Base-by-base conservation (phyloP, 2,329 filamentous ascomycete species). In the Coniella vitis region DNA sequence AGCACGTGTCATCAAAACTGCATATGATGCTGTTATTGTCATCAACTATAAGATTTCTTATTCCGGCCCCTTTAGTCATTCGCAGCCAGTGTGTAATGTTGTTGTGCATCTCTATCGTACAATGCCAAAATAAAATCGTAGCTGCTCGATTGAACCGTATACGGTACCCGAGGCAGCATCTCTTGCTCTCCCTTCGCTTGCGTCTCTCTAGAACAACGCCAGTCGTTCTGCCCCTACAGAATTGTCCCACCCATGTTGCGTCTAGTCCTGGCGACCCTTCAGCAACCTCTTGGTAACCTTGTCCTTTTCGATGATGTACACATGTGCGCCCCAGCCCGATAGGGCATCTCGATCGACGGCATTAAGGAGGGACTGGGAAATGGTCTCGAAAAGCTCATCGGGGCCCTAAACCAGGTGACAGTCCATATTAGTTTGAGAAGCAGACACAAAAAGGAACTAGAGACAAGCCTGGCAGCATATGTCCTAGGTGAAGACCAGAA, bases 231-330 rank as follows among this genome's bases (percentile, higher is more conserved):
- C n/a, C 21, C 25, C 17, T 20, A 1, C 22, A 12, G 12, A 21
- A 1, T 20, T 14, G n/a, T n/a, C n/a, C n/a, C n/a, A n/a, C 7
- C n/a, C 21, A 10, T 19, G 16, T 29, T 66, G n/a, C n/a, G n/a
- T n/a, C n/a, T 88, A 90, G 69, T 97, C 91, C 75, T 97, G 91
- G 75, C 90, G 83, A 65, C 90, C 90, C 83, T 97, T 97, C 69
- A 98, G 76, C 83, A 98, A 82, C 68, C 93, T 81, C 85, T 97
- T 96, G 63, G 93, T 97, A 56, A 98, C 88, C 86, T 97, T 97
- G 75, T 95, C 90, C 81, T 98, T 98, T 78, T 97, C 93, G 69
- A 98, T 95, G 65, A 98, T 95, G 74, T 97, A 98, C 60, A 98
- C 93, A 65, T 98, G 90, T 35, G 93, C 93, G 66, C 93, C 93